Conservation (phyloP, 441 rosid species). For the Mallotus japonicus region DNA sequence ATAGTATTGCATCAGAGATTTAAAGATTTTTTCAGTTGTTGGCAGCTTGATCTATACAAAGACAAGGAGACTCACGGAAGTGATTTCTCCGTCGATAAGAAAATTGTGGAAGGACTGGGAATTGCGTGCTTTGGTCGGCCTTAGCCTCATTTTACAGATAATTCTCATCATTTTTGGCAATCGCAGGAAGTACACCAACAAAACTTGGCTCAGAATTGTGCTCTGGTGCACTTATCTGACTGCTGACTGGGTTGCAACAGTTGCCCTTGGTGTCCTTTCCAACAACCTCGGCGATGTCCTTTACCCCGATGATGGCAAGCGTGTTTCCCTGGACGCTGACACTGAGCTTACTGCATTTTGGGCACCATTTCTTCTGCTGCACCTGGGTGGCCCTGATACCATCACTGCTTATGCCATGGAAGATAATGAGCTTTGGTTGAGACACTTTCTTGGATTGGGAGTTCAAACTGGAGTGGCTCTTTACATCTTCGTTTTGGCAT, state of each 20-base stretch:
- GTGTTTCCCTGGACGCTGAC: not conserved
- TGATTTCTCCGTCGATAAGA: not conserved
- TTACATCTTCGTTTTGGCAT: constrained; percentile 28
- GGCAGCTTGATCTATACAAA: constrained; percentile 8
- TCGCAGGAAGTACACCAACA: constrained; percentile 24
- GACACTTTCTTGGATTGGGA: constrained; percentile 28
- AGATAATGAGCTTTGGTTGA: constrained; percentile 46
- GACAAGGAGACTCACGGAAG: not conserved
- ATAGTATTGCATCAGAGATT: no score
- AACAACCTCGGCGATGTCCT: not conserved
- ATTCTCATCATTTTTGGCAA: constrained; percentile 29
- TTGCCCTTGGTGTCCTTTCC: constrained; percentile 28
- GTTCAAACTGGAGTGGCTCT: constrained; percentile 16
- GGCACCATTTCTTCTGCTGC: constrained; percentile 43
- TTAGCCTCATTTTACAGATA: constrained; percentile 31
- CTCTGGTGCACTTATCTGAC: constrained; percentile 35
- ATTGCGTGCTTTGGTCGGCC: constrained; percentile 16
- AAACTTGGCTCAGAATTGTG: constrained; percentile 4
- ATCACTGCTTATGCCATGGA: constrained; percentile 41
- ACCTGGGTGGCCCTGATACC: constrained; percentile 44
- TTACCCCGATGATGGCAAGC: not conserved
- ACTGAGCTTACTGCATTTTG: constrained; percentile 30
- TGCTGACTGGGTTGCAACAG: constrained; percentile 30
- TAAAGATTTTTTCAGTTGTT: not conserved
- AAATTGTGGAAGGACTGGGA: constrained; percentile 39